Percentiles rank a stretch among this genome's conserved stretches.
Conservation (phyloP, 2,329 filamentous ascomycete genomes). For the Fusarium sambucinum region DNA sequence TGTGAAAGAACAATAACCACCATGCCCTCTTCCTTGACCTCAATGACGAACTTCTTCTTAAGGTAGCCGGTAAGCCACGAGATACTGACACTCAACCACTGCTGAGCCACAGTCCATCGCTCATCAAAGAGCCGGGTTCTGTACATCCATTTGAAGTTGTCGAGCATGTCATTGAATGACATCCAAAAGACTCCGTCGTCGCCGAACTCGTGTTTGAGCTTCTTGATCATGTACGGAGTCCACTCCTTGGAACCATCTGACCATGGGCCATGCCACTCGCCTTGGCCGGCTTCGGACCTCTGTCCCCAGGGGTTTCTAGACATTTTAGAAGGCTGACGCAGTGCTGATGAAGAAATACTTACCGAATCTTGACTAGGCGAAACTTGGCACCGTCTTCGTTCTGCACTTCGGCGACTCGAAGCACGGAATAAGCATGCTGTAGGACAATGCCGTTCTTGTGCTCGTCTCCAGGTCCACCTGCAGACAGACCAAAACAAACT, state of each 20-base stretch:
- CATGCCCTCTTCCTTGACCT: slow-evolving; percentile 56
- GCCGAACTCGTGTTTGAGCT: slow-evolving; percentile 74
- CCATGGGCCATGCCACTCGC: slow-evolving; percentile 80
- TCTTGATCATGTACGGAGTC: slow-evolving; percentile 78
- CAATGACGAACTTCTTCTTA: slow-evolving; percentile 59
- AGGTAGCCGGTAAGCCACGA: slow-evolving; percentile 61
- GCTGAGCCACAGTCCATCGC: slow-evolving; percentile 59
- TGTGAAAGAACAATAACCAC: slow-evolving; percentile 60
- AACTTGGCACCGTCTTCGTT: slow-evolving; percentile 56
- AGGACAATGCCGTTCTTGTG: slow-evolving; percentile 57
- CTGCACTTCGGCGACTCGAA: slow-evolving; percentile 60
- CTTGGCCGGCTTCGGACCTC: slow-evolving; percentile 54
- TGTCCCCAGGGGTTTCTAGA: slow-evolving; percentile 78
- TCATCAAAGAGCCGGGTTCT: slow-evolving; percentile 61
- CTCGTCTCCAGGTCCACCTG: slow-evolving; percentile 46
- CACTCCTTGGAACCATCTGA: slow-evolving; percentile 79
- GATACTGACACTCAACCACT: slow-evolving; percentile 59
- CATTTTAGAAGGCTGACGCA: background rate
- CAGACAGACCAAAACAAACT: slow-evolving; percentile 69
- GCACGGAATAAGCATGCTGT: slow-evolving; percentile 65
- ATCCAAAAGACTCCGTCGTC: slow-evolving; percentile 72
- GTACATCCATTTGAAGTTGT: slow-evolving; percentile 59
- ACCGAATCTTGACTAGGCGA: slow-evolving; percentile 61
- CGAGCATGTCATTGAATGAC: slow-evolving; percentile 59
- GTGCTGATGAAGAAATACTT: slow-evolving; percentile 12